Conservation (phyloP, 306 rosid genomes). For the Canavalia gladiata region DNA sequence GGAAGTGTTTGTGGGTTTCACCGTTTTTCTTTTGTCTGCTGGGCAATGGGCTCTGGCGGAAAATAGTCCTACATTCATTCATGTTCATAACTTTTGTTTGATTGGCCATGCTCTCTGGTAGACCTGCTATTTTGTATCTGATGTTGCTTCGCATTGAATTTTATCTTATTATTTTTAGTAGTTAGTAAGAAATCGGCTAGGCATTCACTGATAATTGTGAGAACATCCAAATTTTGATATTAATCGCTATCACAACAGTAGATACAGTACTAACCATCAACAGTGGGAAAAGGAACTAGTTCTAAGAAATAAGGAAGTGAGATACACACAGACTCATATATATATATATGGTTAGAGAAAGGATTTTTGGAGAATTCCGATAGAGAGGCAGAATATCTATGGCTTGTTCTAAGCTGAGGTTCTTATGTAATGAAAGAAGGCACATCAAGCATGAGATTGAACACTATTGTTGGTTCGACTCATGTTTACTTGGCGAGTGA, state of each 20-base stretch:
- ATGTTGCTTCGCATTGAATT: neutral
- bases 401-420: conserved; percentile 11
- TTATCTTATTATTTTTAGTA: neutral
- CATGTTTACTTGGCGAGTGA: conserved; percentile 63
- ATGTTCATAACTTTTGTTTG: neutral
- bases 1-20: neutral
- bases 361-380: conserved; percentile 10
- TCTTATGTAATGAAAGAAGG: neutral
- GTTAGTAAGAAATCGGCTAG: neutral
- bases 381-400: neutral
- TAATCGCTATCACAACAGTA: conserved; percentile 30
- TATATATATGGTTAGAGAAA: neutral
- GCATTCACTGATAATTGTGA: neutral
- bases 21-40: neutral
- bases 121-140: neutral
- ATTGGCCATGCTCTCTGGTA: neutral
- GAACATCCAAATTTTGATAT: conserved; percentile 39
- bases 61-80: neutral
- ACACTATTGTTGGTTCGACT: conserved; percentile 54
- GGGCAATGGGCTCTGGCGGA: conserved; percentile 7
- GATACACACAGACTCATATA: neutral
- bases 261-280: conserved; percentile 40
- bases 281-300: conserved; percentile 36
- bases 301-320: conserved; percentile 25
- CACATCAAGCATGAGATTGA: conserved; percentile 62